Conservation (phyloP, 202 grass and related monocot species). For the Thinopyrum obtusiflorum region DNA sequence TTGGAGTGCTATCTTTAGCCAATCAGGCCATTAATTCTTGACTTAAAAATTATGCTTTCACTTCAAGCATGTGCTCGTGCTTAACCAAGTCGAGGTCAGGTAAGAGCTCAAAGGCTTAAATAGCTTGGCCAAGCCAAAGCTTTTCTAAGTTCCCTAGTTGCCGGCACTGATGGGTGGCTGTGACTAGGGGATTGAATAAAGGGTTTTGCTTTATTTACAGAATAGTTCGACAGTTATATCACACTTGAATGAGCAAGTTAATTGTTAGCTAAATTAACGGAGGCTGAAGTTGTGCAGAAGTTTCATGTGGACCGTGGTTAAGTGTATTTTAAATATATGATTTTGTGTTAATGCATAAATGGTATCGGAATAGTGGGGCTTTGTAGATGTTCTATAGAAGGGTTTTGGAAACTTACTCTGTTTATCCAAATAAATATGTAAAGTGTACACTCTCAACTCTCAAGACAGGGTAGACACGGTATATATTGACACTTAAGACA, state of each 20-base stretch:
- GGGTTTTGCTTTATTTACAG: background rate
- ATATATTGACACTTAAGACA: background rate
- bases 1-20: background rate
- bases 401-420: background rate
- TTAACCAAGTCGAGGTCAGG: background rate
- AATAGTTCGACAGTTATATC: background rate
- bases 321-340: background rate
- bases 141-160: background rate
- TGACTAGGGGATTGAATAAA: background rate
- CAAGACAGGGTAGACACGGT: background rate
- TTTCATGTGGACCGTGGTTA: background rate
- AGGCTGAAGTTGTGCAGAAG: background rate
- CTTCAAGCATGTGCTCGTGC: background rate
- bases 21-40: background rate
- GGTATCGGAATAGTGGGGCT: background rate
- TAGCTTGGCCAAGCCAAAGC: background rate
- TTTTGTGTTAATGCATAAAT: background rate
- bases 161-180: background rate
- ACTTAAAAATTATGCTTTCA: background rate
- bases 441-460: background rate
- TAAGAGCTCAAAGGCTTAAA: background rate
- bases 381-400: background rate
- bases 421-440: too few species aligned
- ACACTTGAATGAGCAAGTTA: background rate
- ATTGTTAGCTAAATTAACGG: background rate